These are phyloP conservation scores for Phaseolus lunatus DNA, from an alignment of 306 rosid genomes.

Conservation along the genomic window DNA sequence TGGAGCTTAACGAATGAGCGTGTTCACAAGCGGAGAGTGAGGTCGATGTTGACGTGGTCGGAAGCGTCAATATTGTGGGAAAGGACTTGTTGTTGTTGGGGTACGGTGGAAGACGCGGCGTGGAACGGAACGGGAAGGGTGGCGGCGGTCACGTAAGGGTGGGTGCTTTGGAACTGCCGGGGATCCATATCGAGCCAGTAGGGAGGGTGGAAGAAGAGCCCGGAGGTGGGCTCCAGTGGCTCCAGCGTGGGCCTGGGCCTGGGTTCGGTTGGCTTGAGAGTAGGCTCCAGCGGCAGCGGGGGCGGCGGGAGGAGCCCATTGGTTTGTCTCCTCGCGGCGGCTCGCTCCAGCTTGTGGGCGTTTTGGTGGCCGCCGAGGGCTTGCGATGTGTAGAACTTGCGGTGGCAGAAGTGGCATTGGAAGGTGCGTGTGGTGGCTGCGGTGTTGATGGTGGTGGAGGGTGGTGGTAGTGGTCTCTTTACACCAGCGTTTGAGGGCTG, in stretches of 20 bases:
- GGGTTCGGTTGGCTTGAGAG: neutral
- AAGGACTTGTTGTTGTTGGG: slow-evolving; percentile 47
- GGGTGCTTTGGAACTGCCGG: slow-evolving; percentile 26
- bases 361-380: slow-evolving; percentile 98
- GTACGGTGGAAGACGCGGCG: neutral
- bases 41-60: slow-evolving; percentile 57
- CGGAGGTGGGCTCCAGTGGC: neutral
- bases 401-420: slow-evolving; percentile 69
- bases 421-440: slow-evolving; percentile 48
- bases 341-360: slow-evolving; percentile 89
- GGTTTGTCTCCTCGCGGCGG: slow-evolving; percentile 55
- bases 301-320: neutral
- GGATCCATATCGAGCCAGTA: slow-evolving; percentile 48
- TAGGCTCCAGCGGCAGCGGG: neutral
- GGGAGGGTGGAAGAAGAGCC: slow-evolving; percentile 35
- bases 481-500: slow-evolving; percentile 25
- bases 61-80: slow-evolving; percentile 24
- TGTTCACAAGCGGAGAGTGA: slow-evolving; percentile 61
- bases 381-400: slow-evolving; percentile 81
- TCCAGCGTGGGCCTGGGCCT: neutral
- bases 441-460: neutral
- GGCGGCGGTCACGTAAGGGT: neutral
- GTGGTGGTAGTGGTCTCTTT: slow-evolving; percentile 13
- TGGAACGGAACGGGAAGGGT: slow-evolving; percentile 23
- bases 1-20: neutral